Percentiles rank a stretch among this genome's conserved stretches.
phyloP scores from a whole-genome alignment of 768 basidiomycete genomes.

The Exidia glandulosa region DNA sequence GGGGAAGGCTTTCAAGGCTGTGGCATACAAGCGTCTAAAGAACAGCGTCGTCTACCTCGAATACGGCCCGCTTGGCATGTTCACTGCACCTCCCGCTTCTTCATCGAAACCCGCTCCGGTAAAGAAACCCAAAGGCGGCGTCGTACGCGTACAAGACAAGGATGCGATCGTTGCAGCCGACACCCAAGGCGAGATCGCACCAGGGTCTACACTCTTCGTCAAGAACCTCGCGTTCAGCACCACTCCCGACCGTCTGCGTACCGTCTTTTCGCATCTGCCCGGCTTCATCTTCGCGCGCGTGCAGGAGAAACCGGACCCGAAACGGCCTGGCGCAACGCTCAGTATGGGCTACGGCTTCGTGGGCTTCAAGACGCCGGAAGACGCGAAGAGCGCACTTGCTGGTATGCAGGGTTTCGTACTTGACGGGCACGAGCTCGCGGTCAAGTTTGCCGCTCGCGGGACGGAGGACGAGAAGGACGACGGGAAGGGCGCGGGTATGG shows the following conservation, averaged over 20 bases:
- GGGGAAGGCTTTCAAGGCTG: constrained; percentile 59
- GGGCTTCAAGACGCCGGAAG: constrained; percentile 70
- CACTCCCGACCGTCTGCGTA: constrained; percentile 56
- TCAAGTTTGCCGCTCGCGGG: constrained; percentile 81
- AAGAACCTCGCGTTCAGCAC: constrained; percentile 94
- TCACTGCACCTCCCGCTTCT: too few species aligned
- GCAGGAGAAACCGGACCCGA: constrained; percentile 84
- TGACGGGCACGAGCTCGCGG: constrained; percentile 76
- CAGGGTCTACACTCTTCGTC: constrained; percentile 80
- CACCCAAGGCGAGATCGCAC: constrained; percentile 28
- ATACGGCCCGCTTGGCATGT: constrained; percentile 82
- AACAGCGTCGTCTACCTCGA: constrained; percentile 89
- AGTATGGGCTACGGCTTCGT: constrained; percentile 98
- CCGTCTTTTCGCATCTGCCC: constrained; percentile 63
- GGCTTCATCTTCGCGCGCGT: constrained; percentile 80
- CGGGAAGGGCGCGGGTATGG: constrained; percentile 18
- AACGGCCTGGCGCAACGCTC: constrained; percentile 49
- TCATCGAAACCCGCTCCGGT: too few species aligned
- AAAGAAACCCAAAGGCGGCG: too few species aligned
- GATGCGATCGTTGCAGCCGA: constrained; percentile 14
- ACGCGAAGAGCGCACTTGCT: constrained; percentile 62
- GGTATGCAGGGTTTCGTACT: constrained; percentile 73
- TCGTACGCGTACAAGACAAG: constrained; percentile 33
- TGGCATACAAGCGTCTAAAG: constrained; percentile 81
- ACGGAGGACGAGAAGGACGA: constrained; percentile 41